phyloP scores from a whole-genome alignment of 2,329 filamentous ascomycete genomes.

The Diaporthe amygdali region DNA sequence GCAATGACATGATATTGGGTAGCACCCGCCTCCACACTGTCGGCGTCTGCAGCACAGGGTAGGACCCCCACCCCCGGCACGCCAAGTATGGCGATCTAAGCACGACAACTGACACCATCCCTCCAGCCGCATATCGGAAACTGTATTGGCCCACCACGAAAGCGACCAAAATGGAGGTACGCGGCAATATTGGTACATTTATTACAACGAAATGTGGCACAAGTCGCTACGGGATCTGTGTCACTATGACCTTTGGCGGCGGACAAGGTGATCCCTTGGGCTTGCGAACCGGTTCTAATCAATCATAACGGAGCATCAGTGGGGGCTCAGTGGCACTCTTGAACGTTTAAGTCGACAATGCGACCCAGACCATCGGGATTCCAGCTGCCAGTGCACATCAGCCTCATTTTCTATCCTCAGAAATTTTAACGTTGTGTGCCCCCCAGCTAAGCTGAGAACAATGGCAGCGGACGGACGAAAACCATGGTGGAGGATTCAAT shows the following conservation, averaged over 20 bases:
- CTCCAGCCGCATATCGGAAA: slow-evolving; percentile 10
- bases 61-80: background rate
- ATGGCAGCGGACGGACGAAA: background rate
- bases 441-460: background rate
- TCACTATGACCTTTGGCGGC: background rate
- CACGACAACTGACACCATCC: slow-evolving; percentile 17
- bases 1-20: background rate
- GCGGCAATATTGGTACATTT: background rate
- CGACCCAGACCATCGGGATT: background rate
- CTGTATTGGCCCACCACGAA: background rate
- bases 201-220: background rate
- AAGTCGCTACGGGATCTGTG: background rate
- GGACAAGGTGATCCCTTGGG: background rate
- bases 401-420: background rate
- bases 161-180: background rate
- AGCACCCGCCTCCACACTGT: background rate
- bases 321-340: background rate
- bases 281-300: background rate
- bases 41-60: background rate
- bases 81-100: slow-evolving; percentile 4
- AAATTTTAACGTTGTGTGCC: background rate
- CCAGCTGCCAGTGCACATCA: background rate
- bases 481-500: slow-evolving; percentile 31
- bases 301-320: background rate
- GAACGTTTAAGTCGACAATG: background rate